Evolutionary conservation across 2,329 filamentous ascomycete genomes (phyloP).

Genomic region (Ophiostoma sp.): DNA sequence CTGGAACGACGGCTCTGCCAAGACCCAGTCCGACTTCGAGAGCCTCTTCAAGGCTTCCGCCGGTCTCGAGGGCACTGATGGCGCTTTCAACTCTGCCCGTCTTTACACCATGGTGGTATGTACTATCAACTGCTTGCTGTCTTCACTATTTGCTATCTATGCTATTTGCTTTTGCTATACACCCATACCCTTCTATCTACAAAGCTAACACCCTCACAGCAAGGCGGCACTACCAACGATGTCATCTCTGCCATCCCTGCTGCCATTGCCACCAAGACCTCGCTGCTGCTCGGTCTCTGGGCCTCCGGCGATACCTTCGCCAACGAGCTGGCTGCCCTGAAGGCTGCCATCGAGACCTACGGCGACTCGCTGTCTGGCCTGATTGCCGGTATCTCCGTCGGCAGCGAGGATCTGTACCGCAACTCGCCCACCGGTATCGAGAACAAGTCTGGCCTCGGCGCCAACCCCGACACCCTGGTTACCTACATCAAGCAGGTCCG

Average conservation of each 20-base stretch:
- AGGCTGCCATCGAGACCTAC: conserved; percentile 62
- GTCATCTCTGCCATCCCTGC: conserved; percentile 72
- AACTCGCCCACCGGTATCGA: conserved; percentile 63
- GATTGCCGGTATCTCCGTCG: conserved; percentile 78
- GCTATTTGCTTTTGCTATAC: background rate
- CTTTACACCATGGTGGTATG: conserved; percentile 65
- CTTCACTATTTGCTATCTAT: background rate
- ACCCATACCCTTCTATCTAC: too few relatives aligned
- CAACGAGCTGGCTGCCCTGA: conserved; percentile 70
- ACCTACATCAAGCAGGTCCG: conserved; percentile 67
- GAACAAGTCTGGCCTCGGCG: conserved; percentile 56
- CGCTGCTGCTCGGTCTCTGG: conserved; percentile 79
- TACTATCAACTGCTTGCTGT: conserved; percentile 18
- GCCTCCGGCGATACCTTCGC: conserved; percentile 63
- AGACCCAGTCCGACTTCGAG: conserved; percentile 61
- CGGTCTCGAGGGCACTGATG: conserved; percentile 56
- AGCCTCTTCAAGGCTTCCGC: conserved; percentile 62
- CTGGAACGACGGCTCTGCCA: conserved; percentile 54
- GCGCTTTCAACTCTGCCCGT: conserved; percentile 60
- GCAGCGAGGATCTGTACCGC: conserved; percentile 82
- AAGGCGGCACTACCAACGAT: conserved; percentile 58
- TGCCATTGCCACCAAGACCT: conserved; percentile 72
- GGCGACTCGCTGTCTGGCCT: conserved; percentile 59
- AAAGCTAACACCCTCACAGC: conserved; percentile 31
- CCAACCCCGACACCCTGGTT: conserved; percentile 56